Conservation (phyloP, 202 grass and related monocot species). For the Panicum virgatum region DNA sequence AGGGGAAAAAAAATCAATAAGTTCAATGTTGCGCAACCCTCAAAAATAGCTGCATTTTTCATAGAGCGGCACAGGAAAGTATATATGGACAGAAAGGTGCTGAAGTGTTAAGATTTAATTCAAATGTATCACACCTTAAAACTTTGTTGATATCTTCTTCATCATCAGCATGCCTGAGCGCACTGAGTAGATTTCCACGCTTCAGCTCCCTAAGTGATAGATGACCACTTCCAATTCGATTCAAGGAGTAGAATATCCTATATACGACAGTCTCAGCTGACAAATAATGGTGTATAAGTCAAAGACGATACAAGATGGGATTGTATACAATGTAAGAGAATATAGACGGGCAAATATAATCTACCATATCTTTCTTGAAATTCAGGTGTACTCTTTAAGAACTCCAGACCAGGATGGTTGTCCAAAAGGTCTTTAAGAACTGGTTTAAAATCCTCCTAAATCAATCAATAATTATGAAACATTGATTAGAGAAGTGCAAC, state of each 20-base stretch:
- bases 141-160: conserved; percentile 99
- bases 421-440: conserved; percentile 90
- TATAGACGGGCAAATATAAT: conserved; percentile 5
- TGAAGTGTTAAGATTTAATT: conserved; percentile 4
- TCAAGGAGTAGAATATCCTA: conserved; percentile 97
- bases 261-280: conserved; percentile 96
- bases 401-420: conserved; percentile 90
- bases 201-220: conserved; percentile 91
- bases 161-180: conserved; percentile 86
- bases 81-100: background rate
- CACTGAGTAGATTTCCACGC: conserved; percentile 90
- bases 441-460: conserved; percentile 92
- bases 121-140: conserved; percentile 64
- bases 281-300: conserved; percentile 51
- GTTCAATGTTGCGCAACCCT: background rate
- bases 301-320: conserved; percentile 17
- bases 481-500: conserved; percentile 34
- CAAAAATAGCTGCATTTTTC: background rate
- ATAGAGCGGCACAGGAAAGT: background rate
- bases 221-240: conserved; percentile 83
- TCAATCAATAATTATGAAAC: conserved; percentile 43
- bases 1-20: conserved; percentile 34
- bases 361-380: conserved; percentile 99
- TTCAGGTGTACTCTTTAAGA: conserved; percentile 91
- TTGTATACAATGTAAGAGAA: conserved; percentile 33